Conservation (phyloP, 345 rosid species). For the Cardamine chenopodiifolia region DNA sequence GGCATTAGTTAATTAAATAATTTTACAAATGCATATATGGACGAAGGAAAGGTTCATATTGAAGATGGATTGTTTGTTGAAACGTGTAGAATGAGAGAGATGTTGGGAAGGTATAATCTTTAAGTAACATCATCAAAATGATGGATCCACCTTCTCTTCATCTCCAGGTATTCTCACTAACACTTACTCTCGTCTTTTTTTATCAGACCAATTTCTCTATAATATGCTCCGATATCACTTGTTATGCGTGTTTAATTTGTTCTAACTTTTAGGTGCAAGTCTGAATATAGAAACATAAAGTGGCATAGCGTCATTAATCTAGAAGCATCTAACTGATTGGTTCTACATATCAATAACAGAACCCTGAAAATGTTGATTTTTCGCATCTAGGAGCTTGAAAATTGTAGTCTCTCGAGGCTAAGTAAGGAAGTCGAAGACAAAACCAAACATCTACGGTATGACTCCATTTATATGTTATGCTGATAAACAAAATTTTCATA, state of each 20-base stretch:
- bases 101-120: conserved; percentile 67
- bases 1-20: conserved; percentile 3
- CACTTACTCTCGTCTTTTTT: neutral
- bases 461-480: conserved; percentile 10
- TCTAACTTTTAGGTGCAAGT: neutral
- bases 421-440: conserved; percentile 72
- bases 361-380: conserved; percentile 21
- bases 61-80: conserved; percentile 23
- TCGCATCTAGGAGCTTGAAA: conserved; percentile 59
- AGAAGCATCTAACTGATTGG: conserved; percentile 6
- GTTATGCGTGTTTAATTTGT: neutral
- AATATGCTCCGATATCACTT: neutral
- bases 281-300: neutral
- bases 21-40: conserved; percentile 13
- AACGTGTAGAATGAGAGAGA: conserved; percentile 68
- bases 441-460: conserved; percentile 57
- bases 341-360: conserved; percentile 12
- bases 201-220: neutral
- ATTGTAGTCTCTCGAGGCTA: conserved; percentile 54
- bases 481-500: neutral
- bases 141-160: conserved; percentile 70
- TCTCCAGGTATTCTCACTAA: conserved; percentile 56
- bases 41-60: neutral
- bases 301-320: neutral
- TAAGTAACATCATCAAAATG: conserved; percentile 73